Evolutionary conservation across 2,329 filamentous ascomycete genomes (phyloP), one percentile per base, ranked within the genome.

Genomic region (Falciphora oryzae): DNA sequence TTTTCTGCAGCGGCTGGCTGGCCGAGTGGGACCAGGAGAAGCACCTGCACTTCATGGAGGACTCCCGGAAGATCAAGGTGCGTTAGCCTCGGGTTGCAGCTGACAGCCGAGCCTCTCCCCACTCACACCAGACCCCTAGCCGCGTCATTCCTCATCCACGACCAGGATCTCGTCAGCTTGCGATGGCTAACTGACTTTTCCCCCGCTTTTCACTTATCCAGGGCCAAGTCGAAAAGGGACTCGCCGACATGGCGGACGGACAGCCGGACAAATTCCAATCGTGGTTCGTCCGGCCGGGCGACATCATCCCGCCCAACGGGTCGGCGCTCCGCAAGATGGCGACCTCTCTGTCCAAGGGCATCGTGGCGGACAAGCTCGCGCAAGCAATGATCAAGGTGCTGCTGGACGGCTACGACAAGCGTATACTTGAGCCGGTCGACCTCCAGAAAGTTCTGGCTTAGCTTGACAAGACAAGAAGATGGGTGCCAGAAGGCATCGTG

Each of bases 1-100:
- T 81, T 59, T 78, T 78, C 63, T 78, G 77, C 73, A 80, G 78
- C 71, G 74, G 74, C 63, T 73, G 71, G 66, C 72, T 69, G 31
- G 69, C 73, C 16, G 74, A 76, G 63, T 73, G 72, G 68, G 70
- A 76, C 58, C 74, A 75, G 62, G 66, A 71, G 29, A 76, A 76
- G 66, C 64, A 68, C 13, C 70, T 80, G 18, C 66, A 69, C 8
- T 78, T 79, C 66, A 67, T 77, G 61, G 67, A 69, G n/a, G 76
- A 79, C 31, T 71, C 74, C 3, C 73, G 77, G 35, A 73, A 70
- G 35, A 73, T 77, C 65, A 77, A 76, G 67, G 73, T 73, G 56
- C 64, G 67, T 57, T 7, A 29, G n/a, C 18, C 25, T 4, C 29
- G 4, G 38, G 38, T 16, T 7, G 38, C 38, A 44, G 38, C 38